Evolutionary conservation across 352 stramenopile genomes (phyloP).

Genomic region (Hyphochytrium catenoides): DNA sequence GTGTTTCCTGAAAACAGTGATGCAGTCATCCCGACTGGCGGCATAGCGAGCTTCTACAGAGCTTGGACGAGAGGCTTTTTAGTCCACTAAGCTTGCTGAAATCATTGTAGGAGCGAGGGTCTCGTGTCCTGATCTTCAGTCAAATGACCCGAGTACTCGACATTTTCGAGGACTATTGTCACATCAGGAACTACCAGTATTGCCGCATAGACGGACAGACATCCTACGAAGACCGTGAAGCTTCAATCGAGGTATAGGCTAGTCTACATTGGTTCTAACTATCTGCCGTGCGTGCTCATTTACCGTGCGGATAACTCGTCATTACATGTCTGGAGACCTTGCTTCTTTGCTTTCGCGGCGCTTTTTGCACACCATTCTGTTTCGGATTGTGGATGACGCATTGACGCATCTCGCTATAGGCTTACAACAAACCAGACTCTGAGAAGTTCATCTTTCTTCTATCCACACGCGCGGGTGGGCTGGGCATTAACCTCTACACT

Average conservation of each 20-base stretch:
- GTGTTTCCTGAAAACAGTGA: too few species aligned
- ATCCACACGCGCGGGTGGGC: constrained; percentile 82
- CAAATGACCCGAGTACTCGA: constrained; percentile 79
- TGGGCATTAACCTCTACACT: constrained; percentile 98
- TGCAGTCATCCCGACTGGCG: too few species aligned
- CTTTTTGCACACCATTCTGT: too few species aligned
- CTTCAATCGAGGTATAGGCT: constrained; percentile 56
- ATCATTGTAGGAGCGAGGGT: constrained; percentile 61
- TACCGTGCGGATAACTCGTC: too few species aligned
- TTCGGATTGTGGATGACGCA: too few species aligned
- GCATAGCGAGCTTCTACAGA: too few species aligned
- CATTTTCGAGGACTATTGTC: constrained; percentile 85
- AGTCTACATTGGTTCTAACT: too few species aligned
- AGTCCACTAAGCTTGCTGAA: constrained; percentile 12
- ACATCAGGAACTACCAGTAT: constrained; percentile 64
- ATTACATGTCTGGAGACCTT: too few species aligned
- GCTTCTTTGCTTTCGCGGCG: too few species aligned
- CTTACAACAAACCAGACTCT: constrained; percentile 88
- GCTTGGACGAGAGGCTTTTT: too few species aligned
- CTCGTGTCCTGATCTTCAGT: constrained; percentile 70
- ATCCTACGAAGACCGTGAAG: constrained; percentile 54
- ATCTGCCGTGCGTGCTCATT: too few species aligned
- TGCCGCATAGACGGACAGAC: constrained; percentile 67
- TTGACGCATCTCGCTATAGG: too few species aligned
- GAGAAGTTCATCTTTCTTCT: constrained; percentile 94